These are phyloP conservation scores for Escallonia rubra DNA, from an alignment of 129 eudicot genomes.

Conservation along the genomic window DNA sequence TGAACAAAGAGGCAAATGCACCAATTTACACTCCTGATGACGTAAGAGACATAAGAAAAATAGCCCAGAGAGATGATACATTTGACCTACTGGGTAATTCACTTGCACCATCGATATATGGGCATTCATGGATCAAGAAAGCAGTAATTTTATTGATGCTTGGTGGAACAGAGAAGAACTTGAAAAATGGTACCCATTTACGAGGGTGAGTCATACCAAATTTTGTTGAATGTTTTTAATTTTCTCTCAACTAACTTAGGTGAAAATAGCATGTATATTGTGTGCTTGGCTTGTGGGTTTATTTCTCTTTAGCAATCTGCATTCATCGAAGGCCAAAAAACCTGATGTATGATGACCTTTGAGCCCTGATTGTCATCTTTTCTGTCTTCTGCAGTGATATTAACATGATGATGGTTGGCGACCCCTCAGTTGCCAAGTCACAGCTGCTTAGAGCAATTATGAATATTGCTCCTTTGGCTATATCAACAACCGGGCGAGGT, in stretches of 20 bases:
- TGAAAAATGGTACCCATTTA: conserved; percentile 92
- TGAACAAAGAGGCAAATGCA: conserved; percentile 87
- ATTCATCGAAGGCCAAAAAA: not conserved
- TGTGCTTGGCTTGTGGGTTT: too few species aligned
- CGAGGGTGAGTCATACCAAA: conserved; percentile 52
- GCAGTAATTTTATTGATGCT: conserved; percentile 91
- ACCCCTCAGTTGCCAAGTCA: conserved; percentile 98
- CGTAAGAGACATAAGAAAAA: conserved; percentile 61
- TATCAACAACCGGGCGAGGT: conserved; percentile 98
- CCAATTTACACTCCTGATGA: conserved; percentile 72
- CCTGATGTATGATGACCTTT: not conserved
- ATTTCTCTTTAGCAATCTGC: not conserved
- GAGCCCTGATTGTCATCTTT: not conserved
- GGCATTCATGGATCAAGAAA: conserved; percentile 95
- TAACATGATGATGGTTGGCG: conserved; percentile 99
- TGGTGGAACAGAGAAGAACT: conserved; percentile 92
- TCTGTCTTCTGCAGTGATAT: conserved; percentile 56
- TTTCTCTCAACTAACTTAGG: not conserved
- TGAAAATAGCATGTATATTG: too few species aligned
- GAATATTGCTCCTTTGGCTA: conserved; percentile 97
- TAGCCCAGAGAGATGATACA: conserved; percentile 82
- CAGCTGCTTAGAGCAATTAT: conserved; percentile 97
- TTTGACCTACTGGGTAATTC: conserved; percentile 87
- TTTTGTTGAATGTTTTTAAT: not conserved
- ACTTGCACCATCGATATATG: conserved; percentile 96